Evolutionary conservation across 768 basidiomycete genomes (phyloP).

Genomic region (Suillus sp.): DNA sequence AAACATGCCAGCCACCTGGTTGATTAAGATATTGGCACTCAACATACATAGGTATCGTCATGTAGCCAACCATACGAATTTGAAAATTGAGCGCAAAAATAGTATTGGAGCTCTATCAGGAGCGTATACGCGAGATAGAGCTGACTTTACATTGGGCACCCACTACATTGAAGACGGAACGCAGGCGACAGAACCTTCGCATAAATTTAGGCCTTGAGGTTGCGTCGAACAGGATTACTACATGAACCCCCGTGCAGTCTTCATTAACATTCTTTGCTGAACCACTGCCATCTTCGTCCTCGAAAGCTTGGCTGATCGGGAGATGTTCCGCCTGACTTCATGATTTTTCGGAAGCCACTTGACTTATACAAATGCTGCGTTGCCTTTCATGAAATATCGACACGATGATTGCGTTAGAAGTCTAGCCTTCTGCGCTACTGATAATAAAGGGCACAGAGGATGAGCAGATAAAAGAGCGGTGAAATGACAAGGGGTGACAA

Average conservation of each 20-base stretch:
- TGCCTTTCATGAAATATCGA: slow-evolving; percentile 44
- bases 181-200: no score
- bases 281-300: neutral
- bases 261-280: neutral
- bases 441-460: neutral
- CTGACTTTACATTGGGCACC: no score
- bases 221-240: no score
- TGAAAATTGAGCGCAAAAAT: no score
- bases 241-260: neutral
- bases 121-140: no score
- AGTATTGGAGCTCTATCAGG: no score
- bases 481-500: neutral
- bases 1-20: no score
- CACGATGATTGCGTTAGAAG: slow-evolving; percentile 37
- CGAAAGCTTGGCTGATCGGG: neutral
- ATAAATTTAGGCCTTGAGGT: neutral
- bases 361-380: slow-evolving; percentile 51
- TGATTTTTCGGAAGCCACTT: slow-evolving; percentile 36
- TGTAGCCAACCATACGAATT: no score
- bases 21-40: no score
- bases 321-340: slow-evolving; percentile 38
- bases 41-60: no score
- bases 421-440: slow-evolving; percentile 42
- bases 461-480: neutral
- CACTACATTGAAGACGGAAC: no score